phyloP scores from a whole-genome alignment of 495 filamentous ascomycete species.

The Aspergillus sclerotioniger region DNA sequence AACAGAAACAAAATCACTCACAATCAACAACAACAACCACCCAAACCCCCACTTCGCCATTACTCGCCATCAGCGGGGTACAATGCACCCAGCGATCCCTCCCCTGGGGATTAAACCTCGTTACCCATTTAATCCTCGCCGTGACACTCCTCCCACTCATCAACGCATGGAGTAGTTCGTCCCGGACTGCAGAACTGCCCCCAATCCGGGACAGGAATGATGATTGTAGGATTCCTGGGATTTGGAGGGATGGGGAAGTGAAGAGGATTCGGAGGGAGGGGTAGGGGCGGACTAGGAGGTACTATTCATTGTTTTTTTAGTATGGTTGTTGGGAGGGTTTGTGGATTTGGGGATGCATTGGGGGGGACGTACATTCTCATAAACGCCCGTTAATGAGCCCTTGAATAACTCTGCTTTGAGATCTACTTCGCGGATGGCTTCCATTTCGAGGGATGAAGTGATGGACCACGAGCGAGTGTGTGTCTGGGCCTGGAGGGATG shows the following conservation, averaged over 20 bases:
- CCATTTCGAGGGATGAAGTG: constrained; percentile 1
- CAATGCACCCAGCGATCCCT: constrained; percentile 59
- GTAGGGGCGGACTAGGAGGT: constrained; percentile 59
- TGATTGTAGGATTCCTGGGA: constrained; percentile 60
- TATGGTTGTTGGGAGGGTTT: neutral
- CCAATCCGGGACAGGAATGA: constrained; percentile 59
- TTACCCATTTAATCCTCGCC: constrained; percentile 60
- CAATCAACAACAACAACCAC: constrained; percentile 60
- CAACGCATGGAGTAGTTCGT: constrained; percentile 55
- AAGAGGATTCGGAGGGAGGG: constrained; percentile 64
- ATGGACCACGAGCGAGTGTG: constrained; percentile 22
- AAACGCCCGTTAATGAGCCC: constrained; percentile 40
- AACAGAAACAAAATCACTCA: too few relatives aligned
- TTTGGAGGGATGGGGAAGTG: constrained; percentile 59
- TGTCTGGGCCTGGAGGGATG: too few relatives aligned
- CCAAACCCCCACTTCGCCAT: constrained; percentile 61
- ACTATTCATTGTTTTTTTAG: constrained; percentile 34
- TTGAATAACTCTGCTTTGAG: constrained; percentile 7
- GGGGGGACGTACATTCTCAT: constrained; percentile 41
- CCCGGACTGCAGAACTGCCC: constrained; percentile 48
- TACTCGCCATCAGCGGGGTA: constrained; percentile 56
- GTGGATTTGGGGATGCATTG: neutral
- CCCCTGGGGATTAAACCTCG: constrained; percentile 40
- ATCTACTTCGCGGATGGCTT: constrained; percentile 10
- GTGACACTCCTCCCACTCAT: constrained; percentile 60